Conservation (phyloP, 2,329 filamentous ascomycete species). For the Calonectria pseudoturangicola region DNA sequence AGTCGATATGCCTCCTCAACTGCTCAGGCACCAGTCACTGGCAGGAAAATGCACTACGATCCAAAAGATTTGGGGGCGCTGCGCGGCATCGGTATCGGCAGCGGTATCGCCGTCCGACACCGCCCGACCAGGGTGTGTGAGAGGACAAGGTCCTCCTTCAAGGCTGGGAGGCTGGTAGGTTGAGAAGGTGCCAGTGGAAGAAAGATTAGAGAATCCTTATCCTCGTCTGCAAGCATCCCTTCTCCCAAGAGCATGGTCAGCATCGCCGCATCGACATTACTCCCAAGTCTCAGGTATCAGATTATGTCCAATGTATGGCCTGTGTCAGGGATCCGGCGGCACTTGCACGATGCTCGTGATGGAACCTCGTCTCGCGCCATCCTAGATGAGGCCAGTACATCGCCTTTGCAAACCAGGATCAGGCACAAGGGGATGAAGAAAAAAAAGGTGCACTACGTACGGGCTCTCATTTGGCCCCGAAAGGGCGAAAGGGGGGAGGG, state of each 20-base stretch:
- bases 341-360: conserved; percentile 51
- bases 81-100: conserved; percentile 46
- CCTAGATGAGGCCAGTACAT: conserved; percentile 49
- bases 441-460: conserved; percentile 37
- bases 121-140: conserved; percentile 42
- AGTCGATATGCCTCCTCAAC: conserved; percentile 48
- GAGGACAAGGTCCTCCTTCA: background rate
- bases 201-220: conserved; percentile 39
- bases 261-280: conserved; percentile 37
- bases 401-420: conserved; percentile 52
- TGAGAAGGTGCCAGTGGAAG: conserved; percentile 16
- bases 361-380: conserved; percentile 49
- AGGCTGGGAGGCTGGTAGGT: conserved; percentile 30
- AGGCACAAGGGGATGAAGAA: conserved; percentile 51
- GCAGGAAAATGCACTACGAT: conserved; percentile 45
- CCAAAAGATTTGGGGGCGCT: conserved; percentile 44
- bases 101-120: conserved; percentile 54
- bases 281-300: conserved; percentile 38
- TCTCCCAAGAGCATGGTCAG: conserved; percentile 40
- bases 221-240: conserved; percentile 42
- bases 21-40: conserved; percentile 44
- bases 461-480: conserved; percentile 16
- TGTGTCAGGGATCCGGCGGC: conserved; percentile 47
- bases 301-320: conserved; percentile 38
- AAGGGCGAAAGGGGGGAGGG: conserved; percentile 43